Evolutionary conservation across 2,329 filamentous ascomycete species (phyloP), one percentile per base, ranked within the genome.

Genomic region (Cercospora janseana): DNA sequence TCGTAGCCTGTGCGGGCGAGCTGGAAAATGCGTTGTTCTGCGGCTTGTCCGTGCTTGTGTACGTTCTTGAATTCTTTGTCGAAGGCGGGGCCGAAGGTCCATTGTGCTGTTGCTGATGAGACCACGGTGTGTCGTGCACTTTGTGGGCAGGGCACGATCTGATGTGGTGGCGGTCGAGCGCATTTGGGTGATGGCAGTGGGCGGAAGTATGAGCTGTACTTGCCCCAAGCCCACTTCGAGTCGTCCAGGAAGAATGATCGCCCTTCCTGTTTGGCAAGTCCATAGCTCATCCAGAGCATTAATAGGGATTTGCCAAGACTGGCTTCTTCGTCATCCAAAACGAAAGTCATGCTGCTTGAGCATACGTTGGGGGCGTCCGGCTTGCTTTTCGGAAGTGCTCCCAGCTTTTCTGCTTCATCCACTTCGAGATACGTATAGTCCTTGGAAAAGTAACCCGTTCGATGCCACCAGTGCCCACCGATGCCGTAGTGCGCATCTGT

Each of bases 181-280:
- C 89, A 94, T 18, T 73, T 69, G 1, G 85, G 82, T 2, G 75
- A 59, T 0, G 87, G 84, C 1, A 85, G 85, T 3, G 80, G 71
- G 37, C 79, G 72, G 69, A 95, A 94, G 61, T 87, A 88, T 43
- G 81, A 77, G 0, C 77, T 78, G 63, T 88, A 95, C 44, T 78
- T 76, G 7, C 89, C 89, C 61, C 93, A 93, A 1, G 86, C 83
- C 79, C 90, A 95, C 58, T 85, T 78, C 5, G 85, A 82, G 69
- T 95, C 89, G 61, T 94, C 88, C 55, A 95, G 75, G 71, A 95
- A 94, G 69, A 95, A 94, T 1, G 82, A 76, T 18, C 88, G 77
- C 10, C 80, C 80, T 65, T 94, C 86, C 52, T 83, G 79, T 64
- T 85, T 76, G 2, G 89, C 88, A 46, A 94, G 71, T 3, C 87